Evolutionary conservation across 2,329 filamentous ascomycete genomes (phyloP).

Genomic region (Aspergillus japonicus): DNA sequence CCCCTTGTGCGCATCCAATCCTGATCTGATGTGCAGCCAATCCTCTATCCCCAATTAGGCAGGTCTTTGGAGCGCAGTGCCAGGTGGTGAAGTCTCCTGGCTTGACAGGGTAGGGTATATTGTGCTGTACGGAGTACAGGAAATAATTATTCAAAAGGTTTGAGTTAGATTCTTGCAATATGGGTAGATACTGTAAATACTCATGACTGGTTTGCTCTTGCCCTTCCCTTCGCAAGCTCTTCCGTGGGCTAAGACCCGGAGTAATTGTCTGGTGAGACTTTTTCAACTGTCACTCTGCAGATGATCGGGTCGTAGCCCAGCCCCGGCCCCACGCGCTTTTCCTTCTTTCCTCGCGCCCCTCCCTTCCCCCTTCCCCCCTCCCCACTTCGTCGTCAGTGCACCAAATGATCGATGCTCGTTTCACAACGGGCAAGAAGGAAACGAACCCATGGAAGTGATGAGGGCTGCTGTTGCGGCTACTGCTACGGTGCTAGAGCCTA

Average conservation of each 20-base stretch:
- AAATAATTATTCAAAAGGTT: too few relatives aligned
- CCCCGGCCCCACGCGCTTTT: conserved; percentile 16
- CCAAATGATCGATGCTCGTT: neutral
- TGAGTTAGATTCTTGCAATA: too few relatives aligned
- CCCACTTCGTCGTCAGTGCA: conserved; percentile 7
- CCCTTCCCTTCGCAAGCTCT: neutral
- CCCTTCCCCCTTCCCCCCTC: conserved; percentile 1
- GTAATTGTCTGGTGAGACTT: neutral
- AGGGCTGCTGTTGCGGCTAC: neutral
- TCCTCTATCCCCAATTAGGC: neutral
- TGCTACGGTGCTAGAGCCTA: neutral
- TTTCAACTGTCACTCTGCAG: conserved; percentile 17
- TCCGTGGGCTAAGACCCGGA: neutral
- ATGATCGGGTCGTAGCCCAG: conserved; percentile 12
- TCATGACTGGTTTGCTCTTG: too few relatives aligned
- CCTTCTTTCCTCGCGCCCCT: conserved; percentile 6
- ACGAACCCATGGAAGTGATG: neutral
- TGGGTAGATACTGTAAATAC: too few relatives aligned
- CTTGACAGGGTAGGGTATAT: too few relatives aligned
- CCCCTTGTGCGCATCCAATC: neutral
- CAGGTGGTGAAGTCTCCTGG: too few relatives aligned
- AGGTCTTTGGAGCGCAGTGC: neutral
- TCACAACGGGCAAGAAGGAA: neutral
- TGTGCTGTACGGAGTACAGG: too few relatives aligned
- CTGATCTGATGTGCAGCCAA: neutral